A percentile compares a stretch with the other conserved stretches of the same genome.
These are phyloP conservation scores for Cryptosporidium ubiquitum DNA, from an alignment of 169 alveolate genomes.

Conservation along the genomic window DNA sequence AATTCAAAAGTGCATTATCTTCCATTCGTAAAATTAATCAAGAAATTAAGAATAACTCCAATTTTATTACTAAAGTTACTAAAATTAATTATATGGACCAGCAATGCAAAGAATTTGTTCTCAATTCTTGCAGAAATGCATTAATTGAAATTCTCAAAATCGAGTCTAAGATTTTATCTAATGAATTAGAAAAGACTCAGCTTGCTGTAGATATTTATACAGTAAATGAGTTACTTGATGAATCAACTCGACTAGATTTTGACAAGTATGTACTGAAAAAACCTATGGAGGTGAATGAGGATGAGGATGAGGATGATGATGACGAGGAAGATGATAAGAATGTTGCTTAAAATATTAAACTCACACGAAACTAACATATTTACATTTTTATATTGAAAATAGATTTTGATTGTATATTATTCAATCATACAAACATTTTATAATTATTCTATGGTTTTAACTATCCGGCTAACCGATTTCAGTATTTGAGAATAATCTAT, in stretches of 20 bases:
- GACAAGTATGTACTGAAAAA: background rate
- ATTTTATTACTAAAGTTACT: background rate
- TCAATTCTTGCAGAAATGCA: background rate
- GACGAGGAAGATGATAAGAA: too few relatives aligned
- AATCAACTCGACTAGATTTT: background rate
- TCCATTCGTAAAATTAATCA: background rate
- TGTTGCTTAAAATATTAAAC: too few relatives aligned
- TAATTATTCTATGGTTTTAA: too few relatives aligned
- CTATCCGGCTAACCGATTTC: too few relatives aligned
- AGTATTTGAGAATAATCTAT: too few relatives aligned
- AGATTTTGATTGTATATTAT: too few relatives aligned
- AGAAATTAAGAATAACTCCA: background rate
- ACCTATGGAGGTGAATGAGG: too few relatives aligned
- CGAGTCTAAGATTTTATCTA: background rate
- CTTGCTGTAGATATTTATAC: constrained; percentile 7
- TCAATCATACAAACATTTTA: too few relatives aligned
- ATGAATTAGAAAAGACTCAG: constrained; percentile 1
- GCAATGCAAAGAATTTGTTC: background rate
- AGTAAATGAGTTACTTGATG: background rate
- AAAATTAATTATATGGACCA: background rate
- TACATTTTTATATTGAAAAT: too few relatives aligned
- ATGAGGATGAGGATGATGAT: too few relatives aligned
- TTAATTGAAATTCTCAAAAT: background rate
- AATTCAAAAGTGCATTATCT: background rate
- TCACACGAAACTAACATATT: too few relatives aligned